phyloP scores from a whole-genome alignment of 176 grass and related monocot species.

The Musa itinerans region DNA sequence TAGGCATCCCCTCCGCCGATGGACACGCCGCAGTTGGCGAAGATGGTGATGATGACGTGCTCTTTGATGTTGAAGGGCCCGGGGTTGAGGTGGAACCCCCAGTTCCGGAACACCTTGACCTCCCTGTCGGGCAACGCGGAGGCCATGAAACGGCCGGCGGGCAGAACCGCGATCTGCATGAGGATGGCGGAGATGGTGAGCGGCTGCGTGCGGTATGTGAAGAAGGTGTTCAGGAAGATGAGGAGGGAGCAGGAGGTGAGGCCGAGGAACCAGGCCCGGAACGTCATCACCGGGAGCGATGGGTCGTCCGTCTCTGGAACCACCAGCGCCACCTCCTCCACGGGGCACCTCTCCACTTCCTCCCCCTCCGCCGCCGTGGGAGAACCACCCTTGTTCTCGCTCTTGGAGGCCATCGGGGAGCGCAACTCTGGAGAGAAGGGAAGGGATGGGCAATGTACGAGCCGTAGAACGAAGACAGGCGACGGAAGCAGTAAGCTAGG shows the following conservation, averaged over 20 bases:
- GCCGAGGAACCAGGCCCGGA: constrained; percentile 19
- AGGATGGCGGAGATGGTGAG: constrained; percentile 23
- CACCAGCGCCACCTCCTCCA: constrained; percentile 25
- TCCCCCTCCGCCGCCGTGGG: neutral
- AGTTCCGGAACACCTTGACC: constrained; percentile 4
- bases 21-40: constrained; percentile 23
- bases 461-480: too few relatives aligned
- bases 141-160: constrained; percentile 13
- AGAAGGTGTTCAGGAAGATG: constrained; percentile 27
- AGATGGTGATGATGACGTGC: constrained; percentile 20
- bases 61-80: constrained; percentile 20
- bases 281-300: constrained; percentile 18
- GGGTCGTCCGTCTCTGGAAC: constrained; percentile 17
- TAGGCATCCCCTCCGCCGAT: constrained; percentile 17
- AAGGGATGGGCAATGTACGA: too few relatives aligned
- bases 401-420: neutral
- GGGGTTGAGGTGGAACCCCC: constrained; percentile 20
- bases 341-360: constrained; percentile 4
- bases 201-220: constrained; percentile 25
- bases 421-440: neutral
- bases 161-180: constrained; percentile 15
- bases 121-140: constrained; percentile 1
- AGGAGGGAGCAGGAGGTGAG: constrained; percentile 6
- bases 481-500: too few relatives aligned
- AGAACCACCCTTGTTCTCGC: neutral